These are phyloP conservation scores for Fagopyrum esculentum DNA, from an alignment of 148 eudicot species.

Conservation along the genomic window DNA sequence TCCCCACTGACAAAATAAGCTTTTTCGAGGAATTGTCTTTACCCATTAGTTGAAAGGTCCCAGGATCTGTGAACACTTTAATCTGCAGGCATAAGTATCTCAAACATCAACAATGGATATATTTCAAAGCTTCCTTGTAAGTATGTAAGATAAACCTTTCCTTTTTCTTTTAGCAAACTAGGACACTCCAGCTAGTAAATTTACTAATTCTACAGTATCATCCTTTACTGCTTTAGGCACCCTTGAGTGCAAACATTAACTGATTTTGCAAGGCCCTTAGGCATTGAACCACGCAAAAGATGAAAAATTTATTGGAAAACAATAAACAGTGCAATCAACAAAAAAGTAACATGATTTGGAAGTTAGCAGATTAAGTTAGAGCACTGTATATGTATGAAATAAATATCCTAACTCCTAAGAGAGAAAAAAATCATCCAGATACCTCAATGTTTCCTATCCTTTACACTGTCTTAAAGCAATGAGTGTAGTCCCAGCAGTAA, in stretches of 20 bases:
- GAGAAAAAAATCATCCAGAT: not conserved
- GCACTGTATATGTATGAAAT: not conserved
- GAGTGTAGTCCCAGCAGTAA: not conserved
- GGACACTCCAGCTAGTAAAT: not conserved
- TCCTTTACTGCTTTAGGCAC: not conserved
- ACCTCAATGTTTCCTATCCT: not conserved
- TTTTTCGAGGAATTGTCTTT: slow-evolving; percentile 17
- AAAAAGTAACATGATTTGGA: not conserved
- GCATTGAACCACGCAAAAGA: not conserved
- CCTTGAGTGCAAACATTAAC: not conserved
- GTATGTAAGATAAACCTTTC: not conserved
- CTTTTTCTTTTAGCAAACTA: not conserved
- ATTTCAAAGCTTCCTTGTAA: not conserved
- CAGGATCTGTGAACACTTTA: slow-evolving; percentile 65
- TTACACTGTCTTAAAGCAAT: not conserved
- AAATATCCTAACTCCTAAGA: not conserved
- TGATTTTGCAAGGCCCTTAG: not conserved
- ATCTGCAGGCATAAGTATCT: slow-evolving; percentile 42
- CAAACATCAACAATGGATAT: not conserved
- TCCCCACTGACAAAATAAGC: slow-evolving; percentile 1
- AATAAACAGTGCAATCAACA: not conserved
- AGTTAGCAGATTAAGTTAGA: not conserved
- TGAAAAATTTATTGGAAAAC: not conserved
- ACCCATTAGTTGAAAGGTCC: slow-evolving; percentile 72
- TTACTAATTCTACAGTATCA: not conserved